phyloP scores from a whole-genome alignment of 306 rosid genomes.

The Rosa lucieae region DNA sequence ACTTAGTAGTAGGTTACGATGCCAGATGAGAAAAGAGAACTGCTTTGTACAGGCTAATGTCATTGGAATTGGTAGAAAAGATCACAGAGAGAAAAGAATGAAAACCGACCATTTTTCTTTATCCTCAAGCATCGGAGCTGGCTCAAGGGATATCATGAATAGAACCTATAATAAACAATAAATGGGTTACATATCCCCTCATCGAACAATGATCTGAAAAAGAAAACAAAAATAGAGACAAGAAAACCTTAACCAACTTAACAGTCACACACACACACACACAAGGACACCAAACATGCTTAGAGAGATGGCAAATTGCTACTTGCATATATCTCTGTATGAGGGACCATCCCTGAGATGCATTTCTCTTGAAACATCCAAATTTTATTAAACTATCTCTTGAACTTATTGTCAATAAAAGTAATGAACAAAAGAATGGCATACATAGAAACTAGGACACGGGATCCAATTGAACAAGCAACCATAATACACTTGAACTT shows the following conservation, averaged over 20 bases:
- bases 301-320: neutral
- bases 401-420: conserved; percentile 9
- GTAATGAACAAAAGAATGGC: neutral
- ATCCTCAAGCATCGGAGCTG: conserved; percentile 99
- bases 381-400: neutral
- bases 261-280: neutral
- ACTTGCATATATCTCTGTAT: neutral
- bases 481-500: neutral
- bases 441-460: neutral
- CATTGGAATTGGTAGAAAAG: conserved; percentile 13
- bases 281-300: neutral
- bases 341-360: neutral
- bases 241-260: neutral
- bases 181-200: conserved; percentile 30
- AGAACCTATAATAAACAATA: conserved; percentile 57
- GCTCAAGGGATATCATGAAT: conserved; percentile 98
- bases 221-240: neutral
- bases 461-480: neutral
- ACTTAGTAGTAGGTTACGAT: neutral
- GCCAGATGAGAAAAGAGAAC: neutral
- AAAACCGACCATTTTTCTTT: conserved; percentile 94
- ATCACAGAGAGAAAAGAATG: conserved; percentile 13
- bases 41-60: conserved; percentile 10
- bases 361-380: conserved; percentile 1
- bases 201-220: conserved; percentile 15